Evolutionary conservation across 768 basidiomycete genomes (phyloP).

Genomic region (Hemileccinum impolitum): DNA sequence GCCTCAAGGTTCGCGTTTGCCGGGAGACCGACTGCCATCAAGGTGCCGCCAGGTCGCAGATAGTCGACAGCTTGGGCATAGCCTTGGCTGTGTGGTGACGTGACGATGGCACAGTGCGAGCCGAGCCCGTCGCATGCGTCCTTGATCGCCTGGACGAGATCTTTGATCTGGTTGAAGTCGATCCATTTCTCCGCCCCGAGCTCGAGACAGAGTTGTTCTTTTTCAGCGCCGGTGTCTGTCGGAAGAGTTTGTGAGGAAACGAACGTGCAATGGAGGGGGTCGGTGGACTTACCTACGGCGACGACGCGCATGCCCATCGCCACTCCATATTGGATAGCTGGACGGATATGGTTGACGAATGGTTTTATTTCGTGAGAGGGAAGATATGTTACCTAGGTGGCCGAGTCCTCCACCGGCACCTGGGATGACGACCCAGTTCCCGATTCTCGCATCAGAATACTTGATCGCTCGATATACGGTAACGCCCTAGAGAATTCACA

Average conservation of each 20-base stretch:
- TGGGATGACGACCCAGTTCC: slow-evolving; percentile 74
- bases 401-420: slow-evolving; percentile 84
- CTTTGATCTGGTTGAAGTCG: slow-evolving; percentile 68
- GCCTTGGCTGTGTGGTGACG: slow-evolving; percentile 45
- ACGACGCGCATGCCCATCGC: slow-evolving; percentile 77
- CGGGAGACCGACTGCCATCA: slow-evolving; percentile 81
- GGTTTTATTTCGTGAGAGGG: too few relatives aligned
- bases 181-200: slow-evolving; percentile 77
- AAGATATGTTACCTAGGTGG: slow-evolving; percentile 53
- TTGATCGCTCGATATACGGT: slow-evolving; percentile 88
- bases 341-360: not conserved
- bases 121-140: slow-evolving; percentile 63
- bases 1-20: slow-evolving; percentile 53
- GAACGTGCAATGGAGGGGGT: too few relatives aligned
- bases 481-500: slow-evolving; percentile 48
- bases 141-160: slow-evolving; percentile 64
- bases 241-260: too few relatives aligned
- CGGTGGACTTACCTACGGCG: slow-evolving; percentile 49
- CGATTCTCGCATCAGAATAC: slow-evolving; percentile 56
- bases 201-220: slow-evolving; percentile 53
- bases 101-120: slow-evolving; percentile 67
- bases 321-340: slow-evolving; percentile 76
- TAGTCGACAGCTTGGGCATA: slow-evolving; percentile 67
- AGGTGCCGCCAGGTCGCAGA: slow-evolving; percentile 63
- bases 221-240: slow-evolving; percentile 70